Base-by-base conservation (phyloP, 345 rosid species). In the Camelina laxa region DNA sequence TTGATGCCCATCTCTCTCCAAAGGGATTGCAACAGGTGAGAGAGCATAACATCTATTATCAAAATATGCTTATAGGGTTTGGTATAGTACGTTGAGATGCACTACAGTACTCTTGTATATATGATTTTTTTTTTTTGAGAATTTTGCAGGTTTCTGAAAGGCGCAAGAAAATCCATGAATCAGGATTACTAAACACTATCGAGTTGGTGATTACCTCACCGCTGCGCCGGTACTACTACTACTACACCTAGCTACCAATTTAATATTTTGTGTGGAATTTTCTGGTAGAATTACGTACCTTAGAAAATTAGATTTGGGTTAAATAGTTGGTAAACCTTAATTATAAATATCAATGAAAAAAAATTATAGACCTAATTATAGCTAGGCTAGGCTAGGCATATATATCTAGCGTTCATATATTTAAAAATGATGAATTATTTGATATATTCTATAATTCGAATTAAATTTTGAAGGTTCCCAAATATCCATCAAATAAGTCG, bases 1-100 rank as follows among this genome's bases (percentile, higher is more conserved):
- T 88, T 48, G 96, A 90, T 76, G 89, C 92, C 3, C 68, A 63
- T 1, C 88, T 90, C 55, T 84, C 96, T 30, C 77, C 88, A 36
- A 64, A 73, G 12, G 96, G 96, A 17, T 13, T 67, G 64, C 77
- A 86, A 51, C 89, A 89, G 86, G 96, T 87, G 24, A 42, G 11
- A 38, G 0, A 70, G 67, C 16, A 27, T 24, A 1, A 22, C 4
- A 56, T 24, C 56, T 73, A 12, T 21, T 19, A 36, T 55, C 60
- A 2, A 10, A 39, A n/a, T 31, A 58, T 58, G 2, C 33, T 14
- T 60, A 24, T 24, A 70, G 56, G 33, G 51, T 13, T 20, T 63
- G 30, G 21, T 60, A 19, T 38, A n/a, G 19, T 60, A 67, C 60
- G 53, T 51, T 60, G 69, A 60, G 39, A 21, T 42, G 21, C 38